Conservation (phyloP, 1,284 basidiomycete genomes). For the Phylloboletellus chloephorus region DNA sequence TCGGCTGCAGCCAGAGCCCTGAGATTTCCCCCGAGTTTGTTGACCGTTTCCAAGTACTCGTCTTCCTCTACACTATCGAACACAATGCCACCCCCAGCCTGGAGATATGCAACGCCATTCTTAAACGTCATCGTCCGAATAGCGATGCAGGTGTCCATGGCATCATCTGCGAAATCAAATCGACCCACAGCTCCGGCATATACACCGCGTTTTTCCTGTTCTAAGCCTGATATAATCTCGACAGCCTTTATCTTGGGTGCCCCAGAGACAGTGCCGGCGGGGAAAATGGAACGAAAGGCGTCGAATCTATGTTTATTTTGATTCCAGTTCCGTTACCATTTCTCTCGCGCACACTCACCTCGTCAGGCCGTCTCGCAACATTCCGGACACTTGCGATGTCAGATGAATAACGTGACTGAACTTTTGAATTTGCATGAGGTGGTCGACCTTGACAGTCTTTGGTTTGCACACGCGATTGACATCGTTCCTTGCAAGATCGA, state of each 20-base stretch:
- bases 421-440: slow-evolving; percentile 91
- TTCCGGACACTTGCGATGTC: slow-evolving; percentile 92
- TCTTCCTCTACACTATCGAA: slow-evolving; percentile 97
- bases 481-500: slow-evolving; percentile 98
- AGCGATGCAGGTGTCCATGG: slow-evolving; percentile 98
- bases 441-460: slow-evolving; percentile 92
- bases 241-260: slow-evolving; percentile 99
- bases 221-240: slow-evolving; percentile 84
- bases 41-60: slow-evolving; percentile 93
- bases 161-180: slow-evolving; percentile 92
- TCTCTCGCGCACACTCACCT: slow-evolving; percentile 46
- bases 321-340: background rate
- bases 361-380: slow-evolving; percentile 76
- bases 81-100: slow-evolving; percentile 97
- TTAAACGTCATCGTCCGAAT: slow-evolving; percentile 99
- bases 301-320: slow-evolving; percentile 66
- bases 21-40: slow-evolving; percentile 89
- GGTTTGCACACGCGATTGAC: slow-evolving; percentile 97
- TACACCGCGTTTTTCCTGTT: slow-evolving; percentile 87
- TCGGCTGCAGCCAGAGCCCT: slow-evolving; percentile 87
- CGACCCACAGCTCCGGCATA: slow-evolving; percentile 97
- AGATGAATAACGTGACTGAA: slow-evolving; percentile 99
- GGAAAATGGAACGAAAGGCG: slow-evolving; percentile 98
- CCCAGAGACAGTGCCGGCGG: slow-evolving; percentile 98
- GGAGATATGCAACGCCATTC: slow-evolving; percentile 86